Percentiles rank a stretch among this genome's conserved stretches.
Evolutionary conservation across 345 rosid genomes (phyloP).

Genomic region (Dipteronia sinensis): DNA sequence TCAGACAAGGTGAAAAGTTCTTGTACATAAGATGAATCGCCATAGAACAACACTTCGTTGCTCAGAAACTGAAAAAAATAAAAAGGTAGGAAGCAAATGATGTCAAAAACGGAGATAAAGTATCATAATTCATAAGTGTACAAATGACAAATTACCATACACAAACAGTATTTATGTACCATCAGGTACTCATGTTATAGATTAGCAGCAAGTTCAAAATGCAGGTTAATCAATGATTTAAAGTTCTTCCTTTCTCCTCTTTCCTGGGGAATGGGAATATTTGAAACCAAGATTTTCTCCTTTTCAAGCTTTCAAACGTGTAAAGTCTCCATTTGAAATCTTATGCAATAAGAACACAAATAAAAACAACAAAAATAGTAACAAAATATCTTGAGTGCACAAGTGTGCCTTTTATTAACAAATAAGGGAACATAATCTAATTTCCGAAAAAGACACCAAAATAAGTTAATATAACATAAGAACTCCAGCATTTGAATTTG

Average conservation of each 20-base stretch:
- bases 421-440: neutral
- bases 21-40: slow-evolving; percentile 58
- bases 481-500: neutral
- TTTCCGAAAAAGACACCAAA: neutral
- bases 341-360: neutral
- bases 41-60: slow-evolving; percentile 64
- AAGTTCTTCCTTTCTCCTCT: neutral
- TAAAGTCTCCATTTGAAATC: neutral
- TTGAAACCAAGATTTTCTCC: neutral
- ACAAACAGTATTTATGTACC: neutral
- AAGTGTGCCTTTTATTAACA: neutral
- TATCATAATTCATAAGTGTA: neutral
- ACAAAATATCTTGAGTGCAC: neutral
- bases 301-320: neutral
- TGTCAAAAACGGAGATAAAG: neutral
- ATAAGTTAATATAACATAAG: neutral
- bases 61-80: slow-evolving; percentile 48
- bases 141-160: neutral
- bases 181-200: neutral
- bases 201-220: neutral
- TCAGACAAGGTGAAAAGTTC: slow-evolving; percentile 54
- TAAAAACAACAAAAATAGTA: neutral
- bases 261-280: neutral
- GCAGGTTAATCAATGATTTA: neutral
- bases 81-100: neutral